A percentile compares a stretch with the other conserved stretches of the same genome.
Conservation (phyloP, 192 early-diverging fungal genomes). For the Pilaira anomala region DNA sequence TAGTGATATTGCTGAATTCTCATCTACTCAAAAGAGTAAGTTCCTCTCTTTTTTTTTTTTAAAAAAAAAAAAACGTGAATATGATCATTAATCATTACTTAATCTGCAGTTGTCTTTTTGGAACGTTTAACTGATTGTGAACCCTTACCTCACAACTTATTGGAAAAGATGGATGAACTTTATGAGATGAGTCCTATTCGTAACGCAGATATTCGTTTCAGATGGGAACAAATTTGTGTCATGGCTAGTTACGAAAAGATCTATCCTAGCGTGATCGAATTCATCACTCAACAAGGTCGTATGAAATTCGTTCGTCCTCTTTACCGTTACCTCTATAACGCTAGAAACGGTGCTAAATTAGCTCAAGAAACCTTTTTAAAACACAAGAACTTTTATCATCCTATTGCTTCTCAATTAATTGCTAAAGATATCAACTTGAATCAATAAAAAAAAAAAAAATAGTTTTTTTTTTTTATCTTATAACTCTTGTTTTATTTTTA, state of each 20-base stretch:
- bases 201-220: constrained; percentile 85
- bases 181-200: constrained; percentile 66
- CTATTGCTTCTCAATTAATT: constrained; percentile 86
- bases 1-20: constrained; percentile 66
- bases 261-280: constrained; percentile 66
- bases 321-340: constrained; percentile 65
- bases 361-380: constrained; percentile 80
- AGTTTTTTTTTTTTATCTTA: not conserved
- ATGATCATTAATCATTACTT: not conserved
- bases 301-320: constrained; percentile 93
- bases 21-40: constrained; percentile 63
- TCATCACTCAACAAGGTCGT: constrained; percentile 82
- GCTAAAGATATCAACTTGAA: constrained; percentile 67
- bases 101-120: constrained; percentile 85
- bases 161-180: constrained; percentile 65
- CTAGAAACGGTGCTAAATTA: constrained; percentile 67
- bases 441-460: not conserved
- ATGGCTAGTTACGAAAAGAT: constrained; percentile 72
- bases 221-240: constrained; percentile 83
- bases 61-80: not conserved
- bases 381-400: constrained; percentile 85
- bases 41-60: no score
- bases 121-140: constrained; percentile 65
- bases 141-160: constrained; percentile 53
- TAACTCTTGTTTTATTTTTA: not conserved